Percentiles rank a stretch among this genome's conserved stretches.
phyloP scores from a whole-genome alignment of 1,139 yeast genomes.

The Nakaseomyces kungkrabaensis region DNA sequence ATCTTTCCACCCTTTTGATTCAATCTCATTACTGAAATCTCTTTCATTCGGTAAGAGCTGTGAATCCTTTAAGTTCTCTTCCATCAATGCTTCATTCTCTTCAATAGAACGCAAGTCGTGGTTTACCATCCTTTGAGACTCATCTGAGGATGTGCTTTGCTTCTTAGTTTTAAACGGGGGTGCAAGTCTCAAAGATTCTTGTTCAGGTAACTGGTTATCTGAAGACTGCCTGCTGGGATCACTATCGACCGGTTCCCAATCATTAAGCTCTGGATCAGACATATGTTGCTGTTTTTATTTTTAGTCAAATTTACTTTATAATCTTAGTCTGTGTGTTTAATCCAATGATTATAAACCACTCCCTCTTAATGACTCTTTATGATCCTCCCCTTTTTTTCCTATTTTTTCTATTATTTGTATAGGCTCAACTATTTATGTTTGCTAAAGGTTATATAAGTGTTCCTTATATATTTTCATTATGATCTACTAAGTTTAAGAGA shows the following conservation, averaged over 20 bases:
- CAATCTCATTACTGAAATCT: background rate
- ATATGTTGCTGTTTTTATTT: background rate
- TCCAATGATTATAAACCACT: no score
- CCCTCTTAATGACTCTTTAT: no score
- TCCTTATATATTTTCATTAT: no score
- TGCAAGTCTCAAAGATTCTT: slow-evolving; percentile 34
- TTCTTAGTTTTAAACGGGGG: background rate
- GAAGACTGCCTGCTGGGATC: background rate
- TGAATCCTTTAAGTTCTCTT: background rate
- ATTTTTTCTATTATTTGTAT: no score
- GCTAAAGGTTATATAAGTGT: no score
- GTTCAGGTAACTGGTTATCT: slow-evolving; percentile 20
- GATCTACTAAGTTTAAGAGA: no score
- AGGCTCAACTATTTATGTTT: no score
- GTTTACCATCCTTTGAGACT: background rate
- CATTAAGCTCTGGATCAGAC: slow-evolving; percentile 8
- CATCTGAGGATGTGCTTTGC: background rate
- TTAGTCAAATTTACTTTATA: no score
- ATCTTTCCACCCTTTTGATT: background rate
- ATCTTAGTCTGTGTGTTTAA: no score
- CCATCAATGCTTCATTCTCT: background rate
- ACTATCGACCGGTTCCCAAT: slow-evolving; percentile 16
- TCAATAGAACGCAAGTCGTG: background rate
- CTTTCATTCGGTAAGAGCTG: background rate
- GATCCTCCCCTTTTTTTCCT: no score